These are phyloP conservation scores for Penicillium angulare DNA, from an alignment of 495 filamentous ascomycete genomes.

Conservation along the genomic window DNA sequence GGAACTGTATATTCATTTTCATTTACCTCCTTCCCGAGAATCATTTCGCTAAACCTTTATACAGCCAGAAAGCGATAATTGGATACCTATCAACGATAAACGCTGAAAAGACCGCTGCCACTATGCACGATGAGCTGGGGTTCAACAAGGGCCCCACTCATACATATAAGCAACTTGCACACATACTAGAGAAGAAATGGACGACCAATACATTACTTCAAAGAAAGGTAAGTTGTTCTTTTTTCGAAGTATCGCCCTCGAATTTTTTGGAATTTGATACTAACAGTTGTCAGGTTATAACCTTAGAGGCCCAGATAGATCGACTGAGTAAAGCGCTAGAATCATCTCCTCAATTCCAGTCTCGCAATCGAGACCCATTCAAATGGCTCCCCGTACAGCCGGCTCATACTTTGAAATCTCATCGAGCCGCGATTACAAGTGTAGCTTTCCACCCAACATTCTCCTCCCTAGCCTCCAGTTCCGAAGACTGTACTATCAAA, in stretches of 20 bases:
- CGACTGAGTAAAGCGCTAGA: neutral
- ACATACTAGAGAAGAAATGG: slow-evolving; percentile 8
- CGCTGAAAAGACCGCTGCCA: neutral
- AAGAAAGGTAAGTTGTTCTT: neutral
- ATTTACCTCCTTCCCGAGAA: neutral
- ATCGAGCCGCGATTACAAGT: slow-evolving; percentile 56
- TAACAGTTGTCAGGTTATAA: slow-evolving; percentile 5
- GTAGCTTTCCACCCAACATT: slow-evolving; percentile 92
- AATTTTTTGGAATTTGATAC: too few species aligned
- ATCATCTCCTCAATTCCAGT: neutral
- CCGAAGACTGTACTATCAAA: slow-evolving; percentile 88
- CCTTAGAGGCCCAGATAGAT: slow-evolving; percentile 1
- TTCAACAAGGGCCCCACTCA: neutral
- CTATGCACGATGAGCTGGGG: slow-evolving; percentile 1
- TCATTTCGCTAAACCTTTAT: neutral
- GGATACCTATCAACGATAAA: slow-evolving; percentile 9
- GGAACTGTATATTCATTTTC: slow-evolving; percentile 4
- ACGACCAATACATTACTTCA: neutral
- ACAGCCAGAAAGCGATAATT: slow-evolving; percentile 12
- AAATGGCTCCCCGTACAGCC: slow-evolving; percentile 3
- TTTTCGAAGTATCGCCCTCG: too few species aligned
- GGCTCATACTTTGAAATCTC: slow-evolving; percentile 3
- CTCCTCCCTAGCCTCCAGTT: slow-evolving; percentile 84
- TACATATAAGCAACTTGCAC: neutral
- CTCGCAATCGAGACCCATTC: neutral